These are phyloP conservation scores for Cydonia oblonga DNA, from an alignment of 331 rosid species.

Conservation along the genomic window DNA sequence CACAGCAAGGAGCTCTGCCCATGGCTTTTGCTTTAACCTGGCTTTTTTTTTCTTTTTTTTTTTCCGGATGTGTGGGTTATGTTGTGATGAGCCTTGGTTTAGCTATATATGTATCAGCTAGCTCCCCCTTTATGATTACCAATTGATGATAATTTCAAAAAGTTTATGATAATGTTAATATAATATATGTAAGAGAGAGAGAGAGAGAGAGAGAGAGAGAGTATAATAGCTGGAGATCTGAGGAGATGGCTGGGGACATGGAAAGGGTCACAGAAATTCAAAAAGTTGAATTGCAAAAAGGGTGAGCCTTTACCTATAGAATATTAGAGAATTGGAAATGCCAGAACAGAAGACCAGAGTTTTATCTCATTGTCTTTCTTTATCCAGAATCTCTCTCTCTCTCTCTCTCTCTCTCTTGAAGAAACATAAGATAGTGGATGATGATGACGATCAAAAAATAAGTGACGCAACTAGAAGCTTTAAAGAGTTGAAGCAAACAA, in stretches of 20 bases:
- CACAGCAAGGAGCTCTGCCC: conserved; percentile 99
- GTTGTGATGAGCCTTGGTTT: not conserved
- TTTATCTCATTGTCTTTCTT: conserved; percentile 42
- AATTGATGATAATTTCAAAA: conserved; percentile 13
- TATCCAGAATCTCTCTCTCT: conserved; percentile 14
- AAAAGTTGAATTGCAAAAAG: conserved; percentile 39
- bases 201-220: conserved; percentile 10
- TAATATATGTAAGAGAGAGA: not conserved
- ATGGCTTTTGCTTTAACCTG: conserved; percentile 15
- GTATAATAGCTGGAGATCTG: conserved; percentile 55
- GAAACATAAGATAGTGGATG: conserved; percentile 20
- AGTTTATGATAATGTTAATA: conserved; percentile 26
- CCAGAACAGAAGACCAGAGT: conserved; percentile 29
- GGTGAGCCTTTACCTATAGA: conserved; percentile 23
- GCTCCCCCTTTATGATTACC: conserved; percentile 6
- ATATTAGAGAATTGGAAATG: conserved; percentile 37
- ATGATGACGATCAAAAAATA: conserved; percentile 8
- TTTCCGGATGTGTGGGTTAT: not conserved
- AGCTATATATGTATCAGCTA: not conserved
- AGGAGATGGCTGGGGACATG: conserved; percentile 19
- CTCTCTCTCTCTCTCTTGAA: not conserved
- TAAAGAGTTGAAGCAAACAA: not conserved
- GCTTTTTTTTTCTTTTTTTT: not conserved
- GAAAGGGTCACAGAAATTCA: conserved; percentile 32
- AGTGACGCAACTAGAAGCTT: conserved; percentile 10